Percentiles rank a stretch among this genome's conserved stretches.
Conservation (phyloP, 495 filamentous ascomycete species). For the Entonaema liquescens region DNA sequence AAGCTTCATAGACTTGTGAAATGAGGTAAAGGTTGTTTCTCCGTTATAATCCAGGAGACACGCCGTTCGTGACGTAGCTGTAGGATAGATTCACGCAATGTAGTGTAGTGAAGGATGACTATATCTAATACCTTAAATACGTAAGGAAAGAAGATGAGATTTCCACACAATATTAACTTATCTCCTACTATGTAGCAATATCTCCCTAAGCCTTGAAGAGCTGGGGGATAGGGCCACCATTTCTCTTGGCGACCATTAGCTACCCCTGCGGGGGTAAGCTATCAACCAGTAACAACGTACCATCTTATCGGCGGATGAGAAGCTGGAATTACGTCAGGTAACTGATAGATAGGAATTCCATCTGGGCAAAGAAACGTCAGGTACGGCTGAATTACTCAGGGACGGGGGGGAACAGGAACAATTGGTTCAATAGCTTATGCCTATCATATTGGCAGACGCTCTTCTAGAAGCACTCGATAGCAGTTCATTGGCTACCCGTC, state of each 20-base stretch:
- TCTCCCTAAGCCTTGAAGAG: constrained; percentile 6
- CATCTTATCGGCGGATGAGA: constrained; percentile 45
- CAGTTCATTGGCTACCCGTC: constrained; percentile 20
- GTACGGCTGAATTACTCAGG: constrained; percentile 36
- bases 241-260: constrained; percentile 31
- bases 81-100: background rate
- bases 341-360: constrained; percentile 31
- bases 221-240: constrained; percentile 22
- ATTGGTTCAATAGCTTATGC: constrained; percentile 7
- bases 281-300: constrained; percentile 29
- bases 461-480: constrained; percentile 27
- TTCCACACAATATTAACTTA: background rate
- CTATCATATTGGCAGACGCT: background rate
- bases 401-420: constrained; percentile 12
- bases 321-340: constrained; percentile 47
- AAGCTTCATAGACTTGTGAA: background rate
- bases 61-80: background rate
- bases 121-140: background rate
- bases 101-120: background rate
- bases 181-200: constrained; percentile 1
- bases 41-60: background rate
- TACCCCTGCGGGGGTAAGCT: constrained; percentile 17
- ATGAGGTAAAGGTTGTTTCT: background rate
- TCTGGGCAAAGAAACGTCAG: constrained; percentile 6
- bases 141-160: background rate